These are phyloP conservation scores for Trametes meyenii DNA, from an alignment of 768 basidiomycete species.

Conservation along the genomic window DNA sequence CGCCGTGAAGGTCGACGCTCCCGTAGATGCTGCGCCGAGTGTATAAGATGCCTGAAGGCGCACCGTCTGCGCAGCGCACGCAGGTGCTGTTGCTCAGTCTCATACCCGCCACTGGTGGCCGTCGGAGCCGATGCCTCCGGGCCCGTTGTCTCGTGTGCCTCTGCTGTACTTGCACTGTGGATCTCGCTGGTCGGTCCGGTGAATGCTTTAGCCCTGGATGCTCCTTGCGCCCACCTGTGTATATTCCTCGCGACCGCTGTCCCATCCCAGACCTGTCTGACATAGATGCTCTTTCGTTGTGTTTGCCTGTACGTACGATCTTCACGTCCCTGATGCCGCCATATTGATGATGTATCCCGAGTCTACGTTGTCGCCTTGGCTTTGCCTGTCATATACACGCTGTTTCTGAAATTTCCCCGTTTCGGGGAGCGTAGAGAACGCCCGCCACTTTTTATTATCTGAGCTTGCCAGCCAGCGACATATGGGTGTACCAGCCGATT, in stretches of 20 bases:
- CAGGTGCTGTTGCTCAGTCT: not conserved
- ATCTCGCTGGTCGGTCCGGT: constrained; percentile 16
- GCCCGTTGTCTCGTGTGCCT: constrained; percentile 6
- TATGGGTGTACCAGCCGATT: not conserved
- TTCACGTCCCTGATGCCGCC: not conserved
- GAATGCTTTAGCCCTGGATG: constrained; percentile 7
- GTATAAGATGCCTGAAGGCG: not conserved
- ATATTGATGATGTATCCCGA: constrained; percentile 8
- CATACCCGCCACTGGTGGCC: not conserved
- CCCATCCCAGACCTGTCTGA: not conserved
- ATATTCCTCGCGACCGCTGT: not conserved
- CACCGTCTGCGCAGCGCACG: not conserved
- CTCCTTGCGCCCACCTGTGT: constrained; percentile 2
- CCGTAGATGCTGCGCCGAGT: constrained; percentile 6
- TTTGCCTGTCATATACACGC: not conserved
- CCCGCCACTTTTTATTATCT: not conserved
- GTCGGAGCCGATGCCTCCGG: not conserved
- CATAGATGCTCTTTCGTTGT: constrained; percentile 10
- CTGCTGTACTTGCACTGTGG: constrained; percentile 17
- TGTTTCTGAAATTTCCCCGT: not conserved
- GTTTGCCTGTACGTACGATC: constrained; percentile 8
- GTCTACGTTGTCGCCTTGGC: not conserved
- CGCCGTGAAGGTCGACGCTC: constrained; percentile 58
- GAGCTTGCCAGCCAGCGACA: not conserved
- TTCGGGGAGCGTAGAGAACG: not conserved